These are phyloP conservation scores for Acaromyces ingoldii DNA, from an alignment of 1,284 basidiomycete genomes.

Conservation along the genomic window DNA sequence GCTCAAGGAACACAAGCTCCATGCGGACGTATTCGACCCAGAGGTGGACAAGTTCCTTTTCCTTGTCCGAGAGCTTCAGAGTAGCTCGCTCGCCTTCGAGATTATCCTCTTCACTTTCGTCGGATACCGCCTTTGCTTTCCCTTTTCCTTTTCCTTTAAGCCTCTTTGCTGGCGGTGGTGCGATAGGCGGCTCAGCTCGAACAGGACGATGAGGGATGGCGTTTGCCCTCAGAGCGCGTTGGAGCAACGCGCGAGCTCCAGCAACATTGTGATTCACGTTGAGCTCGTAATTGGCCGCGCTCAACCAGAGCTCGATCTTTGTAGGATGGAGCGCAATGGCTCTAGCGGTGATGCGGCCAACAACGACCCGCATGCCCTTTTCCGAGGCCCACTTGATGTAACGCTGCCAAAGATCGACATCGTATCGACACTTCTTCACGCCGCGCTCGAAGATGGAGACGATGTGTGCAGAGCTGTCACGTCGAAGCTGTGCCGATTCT, in stretches of 20 bases:
- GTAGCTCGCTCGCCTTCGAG: background rate
- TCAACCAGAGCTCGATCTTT: constrained; percentile 72
- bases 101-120: background rate
- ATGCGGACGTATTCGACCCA: constrained; percentile 65
- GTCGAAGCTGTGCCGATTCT: constrained; percentile 13
- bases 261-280: constrained; percentile 66
- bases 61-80: constrained; percentile 11
- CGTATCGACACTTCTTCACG: constrained; percentile 78
- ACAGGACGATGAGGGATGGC: constrained; percentile 12
- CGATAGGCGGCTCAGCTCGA: background rate
- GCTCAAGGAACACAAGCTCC: constrained; percentile 83
- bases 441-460: constrained; percentile 87
- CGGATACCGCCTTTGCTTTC: background rate
- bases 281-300: constrained; percentile 80
- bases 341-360: constrained; percentile 60
- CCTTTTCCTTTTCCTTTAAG: background rate
- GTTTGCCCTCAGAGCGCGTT: constrained; percentile 68
- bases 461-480: constrained; percentile 60
- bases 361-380: constrained; percentile 72
- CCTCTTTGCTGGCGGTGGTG: background rate
- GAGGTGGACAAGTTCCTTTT: constrained; percentile 35
- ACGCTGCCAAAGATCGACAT: constrained; percentile 79
- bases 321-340: constrained; percentile 82
- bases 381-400: constrained; percentile 79
- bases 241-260: constrained; percentile 76